A percentile compares a stretch with the other conserved stretches of the same genome.
phyloP scores from a whole-genome alignment of 1,139 yeast genomes.

The Hansenula sp. region DNA sequence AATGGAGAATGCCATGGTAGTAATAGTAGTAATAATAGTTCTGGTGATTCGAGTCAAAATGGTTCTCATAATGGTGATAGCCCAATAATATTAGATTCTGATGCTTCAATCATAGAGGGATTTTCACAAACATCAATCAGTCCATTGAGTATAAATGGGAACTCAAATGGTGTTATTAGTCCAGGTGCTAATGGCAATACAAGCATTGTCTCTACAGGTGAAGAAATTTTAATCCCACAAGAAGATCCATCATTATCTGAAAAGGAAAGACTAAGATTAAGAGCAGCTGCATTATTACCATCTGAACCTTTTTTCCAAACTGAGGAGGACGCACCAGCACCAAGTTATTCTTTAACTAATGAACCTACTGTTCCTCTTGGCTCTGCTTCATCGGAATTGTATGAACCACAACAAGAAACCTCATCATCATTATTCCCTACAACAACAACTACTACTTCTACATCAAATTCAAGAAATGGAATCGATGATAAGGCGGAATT shows the following conservation, averaged over 20 bases:
- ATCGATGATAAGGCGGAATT: slow-evolving; percentile 33
- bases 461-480: neutral
- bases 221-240: slow-evolving; percentile 5
- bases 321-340: slow-evolving; percentile 12
- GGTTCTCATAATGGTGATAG: neutral
- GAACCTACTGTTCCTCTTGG: neutral
- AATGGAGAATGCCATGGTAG: neutral
- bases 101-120: slow-evolving; percentile 11
- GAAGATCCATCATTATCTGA: slow-evolving; percentile 31
- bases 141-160: slow-evolving; percentile 23
- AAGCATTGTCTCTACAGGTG: slow-evolving; percentile 2
- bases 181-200: neutral
- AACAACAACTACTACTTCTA: neutral
- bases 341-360: slow-evolving; percentile 11
- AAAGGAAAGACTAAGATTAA: slow-evolving; percentile 49
- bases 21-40: neutral
- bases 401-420: too few relatives aligned
- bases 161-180: neutral
- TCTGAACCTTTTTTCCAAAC: slow-evolving; percentile 45
- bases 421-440: too few relatives aligned
- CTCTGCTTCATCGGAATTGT: neutral
- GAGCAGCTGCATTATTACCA: slow-evolving; percentile 57
- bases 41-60: neutral
- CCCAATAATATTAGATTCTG: slow-evolving; percentile 4
- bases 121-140: slow-evolving; percentile 20